Conservation (phyloP, 495 filamentous ascomycete genomes). For the Clavariopsis aquatica region DNA sequence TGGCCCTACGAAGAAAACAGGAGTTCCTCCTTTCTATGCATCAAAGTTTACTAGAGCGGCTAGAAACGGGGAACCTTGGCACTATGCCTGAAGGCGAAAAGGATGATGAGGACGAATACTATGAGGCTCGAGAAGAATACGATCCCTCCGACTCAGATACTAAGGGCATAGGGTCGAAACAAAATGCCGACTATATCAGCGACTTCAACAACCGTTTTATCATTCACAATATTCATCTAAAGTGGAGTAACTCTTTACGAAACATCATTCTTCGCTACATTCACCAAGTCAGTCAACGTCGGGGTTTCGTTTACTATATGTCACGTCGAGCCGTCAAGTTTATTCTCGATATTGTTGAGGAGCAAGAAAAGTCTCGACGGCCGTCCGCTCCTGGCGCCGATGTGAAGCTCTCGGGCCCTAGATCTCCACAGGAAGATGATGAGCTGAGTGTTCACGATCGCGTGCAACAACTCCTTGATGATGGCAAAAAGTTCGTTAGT, state of each 20-base stretch:
- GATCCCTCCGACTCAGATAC: conserved; percentile 45
- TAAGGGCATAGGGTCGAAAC: conserved; percentile 51
- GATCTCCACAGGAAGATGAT: conserved; percentile 54
- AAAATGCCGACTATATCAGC: conserved; percentile 69
- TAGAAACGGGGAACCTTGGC: conserved; percentile 52
- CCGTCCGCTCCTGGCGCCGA: conserved; percentile 29
- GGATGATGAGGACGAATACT: conserved; percentile 48
- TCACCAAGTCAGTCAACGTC: conserved; percentile 92
- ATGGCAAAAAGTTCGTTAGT: conserved; percentile 79
- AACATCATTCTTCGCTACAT: conserved; percentile 97
- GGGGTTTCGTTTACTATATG: conserved; percentile 97
- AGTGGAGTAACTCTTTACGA: conserved; percentile 95
- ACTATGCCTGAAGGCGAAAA: conserved; percentile 52
- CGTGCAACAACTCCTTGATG: conserved; percentile 82
- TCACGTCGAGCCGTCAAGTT: conserved; percentile 95
- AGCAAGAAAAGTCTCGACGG: conserved; percentile 69
- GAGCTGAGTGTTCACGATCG: conserved; percentile 74
- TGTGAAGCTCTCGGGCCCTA: not conserved
- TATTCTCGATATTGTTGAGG: conserved; percentile 94
- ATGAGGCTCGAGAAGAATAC: conserved; percentile 53
- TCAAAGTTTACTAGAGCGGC: conserved; percentile 60
- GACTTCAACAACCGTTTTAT: conserved; percentile 99
- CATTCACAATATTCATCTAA: conserved; percentile 93
- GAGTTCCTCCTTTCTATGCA: conserved; percentile 77
- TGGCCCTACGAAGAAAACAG: conserved; percentile 69